Evolutionary conservation across 108 stramenopile species (phyloP).

Genomic region (Discostella stelligeroides): DNA sequence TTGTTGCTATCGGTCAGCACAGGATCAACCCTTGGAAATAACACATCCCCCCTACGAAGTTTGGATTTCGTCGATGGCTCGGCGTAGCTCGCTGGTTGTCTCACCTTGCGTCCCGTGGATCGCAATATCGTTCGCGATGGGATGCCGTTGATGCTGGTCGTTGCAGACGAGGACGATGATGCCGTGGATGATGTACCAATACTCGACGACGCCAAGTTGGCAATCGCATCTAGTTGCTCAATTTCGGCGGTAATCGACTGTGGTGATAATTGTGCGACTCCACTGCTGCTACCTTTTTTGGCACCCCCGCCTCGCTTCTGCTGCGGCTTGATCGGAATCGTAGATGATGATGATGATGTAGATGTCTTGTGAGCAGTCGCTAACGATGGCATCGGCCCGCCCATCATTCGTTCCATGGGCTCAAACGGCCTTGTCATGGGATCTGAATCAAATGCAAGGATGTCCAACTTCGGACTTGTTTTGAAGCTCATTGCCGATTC

Average conservation of each 20-base stretch:
- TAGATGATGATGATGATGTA: no score
- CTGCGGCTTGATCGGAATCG: constrained; percentile 4
- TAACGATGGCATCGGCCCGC: no score
- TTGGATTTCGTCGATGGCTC: constrained; percentile 36
- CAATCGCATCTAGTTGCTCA: constrained; percentile 52
- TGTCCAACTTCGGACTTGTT: constrained; percentile 9
- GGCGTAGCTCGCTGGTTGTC: constrained; percentile 36
- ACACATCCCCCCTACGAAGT: constrained; percentile 32
- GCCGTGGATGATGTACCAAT: constrained; percentile 1
- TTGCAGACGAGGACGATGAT: not conserved
- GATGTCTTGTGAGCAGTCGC: no score
- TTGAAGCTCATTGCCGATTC: constrained; percentile 33
- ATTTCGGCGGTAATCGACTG: constrained; percentile 46
- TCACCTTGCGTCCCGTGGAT: constrained; percentile 27
- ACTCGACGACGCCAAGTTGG: constrained; percentile 4
- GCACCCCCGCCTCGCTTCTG: constrained; percentile 3
- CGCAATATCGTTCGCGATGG: not conserved
- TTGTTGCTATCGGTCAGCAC: not conserved
- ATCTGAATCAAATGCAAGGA: constrained; percentile 17
- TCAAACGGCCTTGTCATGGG: constrained; percentile 26
- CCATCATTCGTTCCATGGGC: constrained; percentile 12
- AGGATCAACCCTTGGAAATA: constrained; percentile 40
- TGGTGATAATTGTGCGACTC: constrained; percentile 30
- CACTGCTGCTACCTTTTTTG: constrained; percentile 30
- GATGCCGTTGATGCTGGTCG: not conserved